Percentiles rank a stretch among this genome's conserved stretches.
These are phyloP conservation scores for Nyctanthes arbortristis DNA, from an alignment of 257 asterid genomes.

Conservation along the genomic window DNA sequence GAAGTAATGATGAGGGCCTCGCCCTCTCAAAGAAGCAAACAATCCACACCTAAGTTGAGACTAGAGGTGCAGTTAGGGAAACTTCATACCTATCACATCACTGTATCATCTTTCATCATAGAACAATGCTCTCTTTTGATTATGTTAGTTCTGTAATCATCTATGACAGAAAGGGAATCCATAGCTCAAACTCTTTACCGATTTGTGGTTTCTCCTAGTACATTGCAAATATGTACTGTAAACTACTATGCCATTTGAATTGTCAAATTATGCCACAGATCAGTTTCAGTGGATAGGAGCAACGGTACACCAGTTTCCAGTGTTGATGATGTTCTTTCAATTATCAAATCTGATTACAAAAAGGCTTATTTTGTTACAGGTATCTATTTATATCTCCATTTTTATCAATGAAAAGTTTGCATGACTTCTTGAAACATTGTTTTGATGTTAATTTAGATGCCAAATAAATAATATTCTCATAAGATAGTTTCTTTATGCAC, in stretches of 20 bases:
- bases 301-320: conserved; percentile 41
- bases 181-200: not conserved
- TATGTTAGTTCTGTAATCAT: not conserved
- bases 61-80: not conserved
- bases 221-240: not conserved
- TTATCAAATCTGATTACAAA: conserved; percentile 67
- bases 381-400: conserved; percentile 16
- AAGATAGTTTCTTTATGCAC: not conserved
- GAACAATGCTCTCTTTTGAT: not conserved
- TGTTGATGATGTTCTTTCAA: conserved; percentile 53
- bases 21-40: not conserved
- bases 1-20: not conserved
- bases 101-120: not conserved
- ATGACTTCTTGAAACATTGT: not conserved
- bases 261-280: conserved; percentile 38
- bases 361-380: conserved; percentile 89
- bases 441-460: conserved; percentile 5
- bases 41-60: not conserved
- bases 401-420: not conserved
- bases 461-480: not conserved
- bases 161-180: not conserved
- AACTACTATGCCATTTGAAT: not conserved
- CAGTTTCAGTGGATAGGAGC: conserved; percentile 25
- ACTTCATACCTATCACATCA: not conserved
- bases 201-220: not conserved